Evolutionary conservation across 805 yeast genomes (phyloP).

Genomic region (Yarrowia porcina): DNA sequence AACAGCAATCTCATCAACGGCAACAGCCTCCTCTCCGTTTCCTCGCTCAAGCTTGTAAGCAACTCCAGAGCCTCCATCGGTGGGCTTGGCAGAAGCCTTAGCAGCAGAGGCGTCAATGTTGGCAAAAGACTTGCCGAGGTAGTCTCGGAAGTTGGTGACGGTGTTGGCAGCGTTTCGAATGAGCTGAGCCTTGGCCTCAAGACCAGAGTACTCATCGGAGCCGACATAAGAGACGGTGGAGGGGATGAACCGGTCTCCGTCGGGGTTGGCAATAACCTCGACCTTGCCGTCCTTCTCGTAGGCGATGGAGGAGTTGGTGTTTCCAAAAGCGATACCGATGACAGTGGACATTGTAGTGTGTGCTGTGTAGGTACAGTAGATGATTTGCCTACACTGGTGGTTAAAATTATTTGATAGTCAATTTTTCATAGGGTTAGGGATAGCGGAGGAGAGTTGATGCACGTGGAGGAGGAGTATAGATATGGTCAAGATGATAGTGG

Average conservation of each 20-base stretch:
- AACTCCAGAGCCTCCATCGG: slow-evolving; percentile 69
- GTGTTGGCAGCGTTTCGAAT: slow-evolving; percentile 87
- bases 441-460: neutral
- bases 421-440: slow-evolving; percentile 24
- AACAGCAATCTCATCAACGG: slow-evolving; percentile 73
- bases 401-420: slow-evolving; percentile 7
- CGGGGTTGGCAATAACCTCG: slow-evolving; percentile 97
- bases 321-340: slow-evolving; percentile 95
- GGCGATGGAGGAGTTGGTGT: slow-evolving; percentile 92
- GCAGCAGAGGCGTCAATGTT: slow-evolving; percentile 66
- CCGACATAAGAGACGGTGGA: slow-evolving; percentile 89
- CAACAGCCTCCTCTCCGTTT: slow-evolving; percentile 48
- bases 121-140: slow-evolving; percentile 69
- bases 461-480: neutral
- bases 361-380: neutral
- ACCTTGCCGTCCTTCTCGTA: slow-evolving; percentile 85
- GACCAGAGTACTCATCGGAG: slow-evolving; percentile 94
- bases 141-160: slow-evolving; percentile 88
- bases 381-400: neutral
- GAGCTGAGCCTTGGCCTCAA: slow-evolving; percentile 89
- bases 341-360: slow-evolving; percentile 43
- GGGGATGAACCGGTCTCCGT: slow-evolving; percentile 96
- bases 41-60: slow-evolving; percentile 42
- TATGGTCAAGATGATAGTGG: too few species aligned
- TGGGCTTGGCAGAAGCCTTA: slow-evolving; percentile 63